phyloP scores from a whole-genome alignment of 441 rosid species.

The Hura crepitans region DNA sequence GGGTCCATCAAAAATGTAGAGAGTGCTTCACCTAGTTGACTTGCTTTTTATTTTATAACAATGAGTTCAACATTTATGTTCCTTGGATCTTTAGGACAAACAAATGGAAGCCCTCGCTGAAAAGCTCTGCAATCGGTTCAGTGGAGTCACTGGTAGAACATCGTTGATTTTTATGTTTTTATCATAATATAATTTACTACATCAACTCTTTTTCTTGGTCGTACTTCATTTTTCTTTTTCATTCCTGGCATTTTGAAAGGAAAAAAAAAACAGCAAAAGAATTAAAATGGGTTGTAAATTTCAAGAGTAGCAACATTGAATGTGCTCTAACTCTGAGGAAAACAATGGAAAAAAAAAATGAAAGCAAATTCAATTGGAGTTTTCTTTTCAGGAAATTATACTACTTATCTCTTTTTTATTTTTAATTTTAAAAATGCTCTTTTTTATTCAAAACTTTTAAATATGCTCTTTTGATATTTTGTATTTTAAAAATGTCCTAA shows the following conservation, averaged over 20 bases:
- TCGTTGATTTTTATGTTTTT: neutral
- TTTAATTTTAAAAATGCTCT: no score
- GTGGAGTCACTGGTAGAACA: conserved; percentile 84
- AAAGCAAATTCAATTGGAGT: no score
- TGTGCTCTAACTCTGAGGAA: neutral
- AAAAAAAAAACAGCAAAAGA: neutral
- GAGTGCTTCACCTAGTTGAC: conserved; percentile 20
- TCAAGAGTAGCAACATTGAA: neutral
- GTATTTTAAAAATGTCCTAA: no score
- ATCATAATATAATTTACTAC: neutral
- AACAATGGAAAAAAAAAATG: neutral
- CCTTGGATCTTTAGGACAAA: conserved; percentile 56
- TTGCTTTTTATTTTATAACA: conserved; percentile 12
- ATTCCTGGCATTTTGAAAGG: neutral
- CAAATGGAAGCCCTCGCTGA: conserved; percentile 99
- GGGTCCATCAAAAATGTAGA: conserved; percentile 91
- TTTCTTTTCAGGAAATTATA: no score
- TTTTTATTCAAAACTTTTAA: no score
- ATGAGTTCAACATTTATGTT: conserved; percentile 5
- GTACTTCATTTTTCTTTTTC: neutral
- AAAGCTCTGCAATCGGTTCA: conserved; percentile 95
- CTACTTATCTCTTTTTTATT: no score
- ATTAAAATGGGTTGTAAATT: neutral
- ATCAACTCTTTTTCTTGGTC: conserved; percentile 11
- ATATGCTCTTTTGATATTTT: no score